Evolutionary conservation across 2,329 filamentous ascomycete genomes (phyloP).

Genomic region (Ilyonectria mors-panacis): DNA sequence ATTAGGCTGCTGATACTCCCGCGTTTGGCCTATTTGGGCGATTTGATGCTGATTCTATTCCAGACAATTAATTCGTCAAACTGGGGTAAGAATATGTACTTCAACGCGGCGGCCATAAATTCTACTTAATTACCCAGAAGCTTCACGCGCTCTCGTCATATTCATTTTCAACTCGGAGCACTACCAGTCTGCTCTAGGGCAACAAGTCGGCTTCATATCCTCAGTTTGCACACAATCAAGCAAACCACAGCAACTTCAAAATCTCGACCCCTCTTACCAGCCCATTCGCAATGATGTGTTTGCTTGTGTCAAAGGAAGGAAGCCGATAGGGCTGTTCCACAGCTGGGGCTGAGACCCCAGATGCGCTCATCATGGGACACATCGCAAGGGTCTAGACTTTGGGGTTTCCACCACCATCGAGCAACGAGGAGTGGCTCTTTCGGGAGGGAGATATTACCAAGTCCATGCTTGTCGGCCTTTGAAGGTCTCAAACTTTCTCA

Average conservation of each 20-base stretch:
- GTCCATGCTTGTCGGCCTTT: not conserved
- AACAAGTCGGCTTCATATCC: not conserved
- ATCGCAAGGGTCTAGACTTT: not conserved
- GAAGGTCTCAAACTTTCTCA: not conserved
- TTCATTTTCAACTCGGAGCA: not conserved
- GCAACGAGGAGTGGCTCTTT: not conserved
- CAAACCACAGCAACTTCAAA: not conserved
- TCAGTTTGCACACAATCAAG: not conserved
- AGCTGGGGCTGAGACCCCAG: too few species aligned
- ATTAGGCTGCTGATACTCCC: not conserved
- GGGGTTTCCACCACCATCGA: not conserved
- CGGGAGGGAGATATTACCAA: not conserved
- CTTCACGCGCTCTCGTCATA: not conserved
- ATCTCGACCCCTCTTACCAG: not conserved
- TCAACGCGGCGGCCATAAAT: too few species aligned
- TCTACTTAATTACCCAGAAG: too few species aligned
- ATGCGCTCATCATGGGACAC: too few species aligned
- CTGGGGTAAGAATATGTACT: too few species aligned
- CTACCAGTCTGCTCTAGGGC: not conserved
- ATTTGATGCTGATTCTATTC: not conserved
- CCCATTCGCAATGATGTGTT: not conserved
- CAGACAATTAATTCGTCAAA: too few species aligned
- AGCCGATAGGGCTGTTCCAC: too few species aligned
- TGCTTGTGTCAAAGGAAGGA: not conserved
- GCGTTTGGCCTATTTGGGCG: not conserved